Percentiles rank a stretch among this genome's conserved stretches.
These are phyloP conservation scores for Pythium apleroticum DNA, from an alignment of 352 stramenopile genomes.

Conservation along the genomic window DNA sequence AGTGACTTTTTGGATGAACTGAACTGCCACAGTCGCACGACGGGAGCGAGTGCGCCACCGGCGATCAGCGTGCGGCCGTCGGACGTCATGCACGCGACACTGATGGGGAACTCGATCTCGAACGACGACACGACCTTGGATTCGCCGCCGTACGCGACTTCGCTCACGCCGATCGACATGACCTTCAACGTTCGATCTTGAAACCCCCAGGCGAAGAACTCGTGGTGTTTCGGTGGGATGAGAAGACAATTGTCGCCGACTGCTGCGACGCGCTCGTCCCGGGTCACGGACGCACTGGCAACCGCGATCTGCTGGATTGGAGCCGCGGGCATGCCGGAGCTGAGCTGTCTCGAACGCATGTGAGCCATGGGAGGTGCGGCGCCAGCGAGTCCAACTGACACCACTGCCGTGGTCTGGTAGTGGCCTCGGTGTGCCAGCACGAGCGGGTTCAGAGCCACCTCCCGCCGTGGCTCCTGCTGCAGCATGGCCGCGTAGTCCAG, in stretches of 20 bases:
- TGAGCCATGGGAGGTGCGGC: not conserved
- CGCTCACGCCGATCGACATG: conserved; percentile 38
- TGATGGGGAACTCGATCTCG: conserved; percentile 55
- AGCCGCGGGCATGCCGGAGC: conserved; percentile 28
- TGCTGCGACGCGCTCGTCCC: conserved; percentile 47
- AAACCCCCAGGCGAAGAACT: conserved; percentile 75
- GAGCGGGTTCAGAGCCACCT: conserved; percentile 44
- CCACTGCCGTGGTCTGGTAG: conserved; percentile 5
- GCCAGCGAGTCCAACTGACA: not conserved
- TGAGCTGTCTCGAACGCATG: conserved; percentile 32
- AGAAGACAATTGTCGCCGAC: conserved; percentile 51
- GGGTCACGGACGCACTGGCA: conserved; percentile 41
- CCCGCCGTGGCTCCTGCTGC: conserved; percentile 51
- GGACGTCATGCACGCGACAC: conserved; percentile 54
- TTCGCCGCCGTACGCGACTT: conserved; percentile 47
- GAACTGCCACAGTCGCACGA: conserved; percentile 61
- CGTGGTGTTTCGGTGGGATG: conserved; percentile 58
- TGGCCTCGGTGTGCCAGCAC: conserved; percentile 42
- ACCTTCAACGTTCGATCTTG: conserved; percentile 67
- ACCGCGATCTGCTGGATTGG: conserved; percentile 52
- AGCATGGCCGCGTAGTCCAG: conserved; percentile 52
- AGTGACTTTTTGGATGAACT: conserved; percentile 24
- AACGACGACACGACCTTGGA: conserved; percentile 63
- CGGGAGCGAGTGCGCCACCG: conserved; percentile 39
- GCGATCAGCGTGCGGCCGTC: conserved; percentile 65